Evolutionary conservation across 2,329 filamentous ascomycete genomes (phyloP).

Genomic region (Penicillium capsulatum): DNA sequence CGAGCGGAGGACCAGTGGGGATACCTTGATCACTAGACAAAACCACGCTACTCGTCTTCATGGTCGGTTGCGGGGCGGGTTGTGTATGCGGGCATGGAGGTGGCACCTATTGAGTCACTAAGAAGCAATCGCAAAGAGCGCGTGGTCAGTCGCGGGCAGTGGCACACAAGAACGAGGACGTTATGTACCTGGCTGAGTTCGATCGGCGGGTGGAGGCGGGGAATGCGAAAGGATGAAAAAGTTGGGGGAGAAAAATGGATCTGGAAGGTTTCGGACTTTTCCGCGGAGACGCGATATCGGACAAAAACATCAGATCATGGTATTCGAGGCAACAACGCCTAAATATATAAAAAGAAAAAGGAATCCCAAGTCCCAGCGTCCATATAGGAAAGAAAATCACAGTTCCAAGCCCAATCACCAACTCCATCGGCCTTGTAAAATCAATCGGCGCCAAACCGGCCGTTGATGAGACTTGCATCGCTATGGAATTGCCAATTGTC

Average conservation of each 20-base stretch:
- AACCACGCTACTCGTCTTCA: conserved; percentile 39
- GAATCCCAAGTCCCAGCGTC: conserved; percentile 1
- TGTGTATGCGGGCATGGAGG: conserved; percentile 23
- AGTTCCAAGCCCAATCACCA: conserved; percentile 20
- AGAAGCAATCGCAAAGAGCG: conserved; percentile 11
- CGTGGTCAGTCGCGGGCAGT: conserved; percentile 5
- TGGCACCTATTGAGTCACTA: conserved; percentile 17
- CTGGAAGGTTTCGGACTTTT: neutral
- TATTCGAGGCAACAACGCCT: conserved; percentile 20
- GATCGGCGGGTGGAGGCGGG: neutral
- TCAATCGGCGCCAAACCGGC: conserved; percentile 14
- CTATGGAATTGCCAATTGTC: conserved; percentile 23
- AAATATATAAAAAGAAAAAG: too few species aligned
- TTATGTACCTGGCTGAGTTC: too few species aligned
- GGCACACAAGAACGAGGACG: conserved; percentile 1
- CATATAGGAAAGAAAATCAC: conserved; percentile 8
- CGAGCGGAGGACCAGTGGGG: conserved; percentile 32
- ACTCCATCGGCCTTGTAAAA: conserved; percentile 25
- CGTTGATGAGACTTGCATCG: conserved; percentile 22
- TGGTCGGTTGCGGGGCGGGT: conserved; percentile 26
- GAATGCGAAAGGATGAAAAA: neutral
- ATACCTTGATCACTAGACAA: conserved; percentile 43
- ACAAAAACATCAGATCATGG: too few species aligned
- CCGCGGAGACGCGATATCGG: too few species aligned
- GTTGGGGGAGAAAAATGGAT: neutral